phyloP scores from a whole-genome alignment of 139 green algal species.

The Chlorokybus atmophyticus region DNA sequence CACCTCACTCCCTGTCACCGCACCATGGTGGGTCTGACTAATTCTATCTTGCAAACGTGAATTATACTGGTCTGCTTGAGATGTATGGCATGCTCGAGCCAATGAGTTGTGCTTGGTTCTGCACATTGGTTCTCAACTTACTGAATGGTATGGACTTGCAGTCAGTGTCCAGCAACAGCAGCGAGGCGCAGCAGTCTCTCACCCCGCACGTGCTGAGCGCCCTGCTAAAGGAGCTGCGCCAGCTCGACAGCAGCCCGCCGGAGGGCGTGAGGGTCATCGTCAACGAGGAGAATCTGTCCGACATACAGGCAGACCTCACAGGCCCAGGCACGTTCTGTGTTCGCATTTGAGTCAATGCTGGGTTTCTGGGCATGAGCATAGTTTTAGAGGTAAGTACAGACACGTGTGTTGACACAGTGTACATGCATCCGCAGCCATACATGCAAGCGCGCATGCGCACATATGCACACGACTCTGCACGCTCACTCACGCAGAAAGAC shows the following conservation, averaged over 20 bases:
- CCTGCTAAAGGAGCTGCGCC: conserved; percentile 49
- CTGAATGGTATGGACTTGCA: too few relatives aligned
- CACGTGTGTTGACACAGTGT: background rate
- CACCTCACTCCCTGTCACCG: too few relatives aligned
- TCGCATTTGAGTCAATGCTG: conserved; percentile 10
- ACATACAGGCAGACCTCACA: conserved; percentile 72
- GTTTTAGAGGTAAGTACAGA: background rate
- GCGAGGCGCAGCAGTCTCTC: conserved; percentile 22
- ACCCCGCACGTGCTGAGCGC: conserved; percentile 16
- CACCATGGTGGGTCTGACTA: too few relatives aligned
- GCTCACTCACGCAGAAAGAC: too few relatives aligned
- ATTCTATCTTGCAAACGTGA: too few relatives aligned
- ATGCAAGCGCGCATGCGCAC: too few relatives aligned
- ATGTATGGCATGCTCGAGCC: too few relatives aligned
- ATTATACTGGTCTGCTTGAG: too few relatives aligned
- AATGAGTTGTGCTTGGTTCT: too few relatives aligned
- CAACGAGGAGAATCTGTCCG: conserved; percentile 72
- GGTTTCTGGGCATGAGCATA: conserved; percentile 6
- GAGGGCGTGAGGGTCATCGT: conserved; percentile 70
- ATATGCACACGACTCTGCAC: too few relatives aligned
- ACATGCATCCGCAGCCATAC: background rate
- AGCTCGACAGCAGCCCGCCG: conserved; percentile 45
- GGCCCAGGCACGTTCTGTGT: conserved; percentile 48
- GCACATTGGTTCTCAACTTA: too few relatives aligned
- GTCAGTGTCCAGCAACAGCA: too few relatives aligned